Evolutionary conservation across 2,329 filamentous ascomycete species (phyloP).

Genomic region (Colletotrichum musicola): DNA sequence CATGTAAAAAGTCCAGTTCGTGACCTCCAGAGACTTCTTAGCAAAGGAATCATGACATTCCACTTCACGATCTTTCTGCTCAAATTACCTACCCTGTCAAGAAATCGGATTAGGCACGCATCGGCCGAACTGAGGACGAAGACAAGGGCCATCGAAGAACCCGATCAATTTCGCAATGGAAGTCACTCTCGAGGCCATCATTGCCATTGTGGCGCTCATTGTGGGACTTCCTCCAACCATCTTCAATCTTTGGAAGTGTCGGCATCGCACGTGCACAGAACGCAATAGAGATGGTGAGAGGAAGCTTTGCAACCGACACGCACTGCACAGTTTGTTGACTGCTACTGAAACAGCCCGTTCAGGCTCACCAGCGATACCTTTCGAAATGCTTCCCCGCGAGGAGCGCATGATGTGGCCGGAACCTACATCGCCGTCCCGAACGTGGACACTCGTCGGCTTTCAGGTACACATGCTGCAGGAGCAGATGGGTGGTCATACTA

Average conservation of each 20-base stretch:
- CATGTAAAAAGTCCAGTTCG: no score
- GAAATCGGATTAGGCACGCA: no score
- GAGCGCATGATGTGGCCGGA: neutral
- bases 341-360: neutral
- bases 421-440: neutral
- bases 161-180: conserved; percentile 2
- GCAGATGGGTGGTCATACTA: neutral
- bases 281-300: neutral
- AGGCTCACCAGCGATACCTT: neutral
- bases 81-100: no score
- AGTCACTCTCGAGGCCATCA: conserved; percentile 26
- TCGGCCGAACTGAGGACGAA: no score
- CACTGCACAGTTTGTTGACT: neutral
- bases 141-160: neutral
- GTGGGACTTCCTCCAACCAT: conserved; percentile 10
- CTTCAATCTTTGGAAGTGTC: conserved; percentile 24
- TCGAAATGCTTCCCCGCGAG: neutral
- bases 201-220: conserved; percentile 11
- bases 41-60: no score
- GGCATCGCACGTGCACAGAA: neutral
- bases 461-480: neutral
- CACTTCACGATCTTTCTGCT: no score
- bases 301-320: no score
- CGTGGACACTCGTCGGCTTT: neutral
- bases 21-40: no score